Evolutionary conservation across 78 protist species (phyloP).

Genomic region (Chrysochromulina parva): DNA sequence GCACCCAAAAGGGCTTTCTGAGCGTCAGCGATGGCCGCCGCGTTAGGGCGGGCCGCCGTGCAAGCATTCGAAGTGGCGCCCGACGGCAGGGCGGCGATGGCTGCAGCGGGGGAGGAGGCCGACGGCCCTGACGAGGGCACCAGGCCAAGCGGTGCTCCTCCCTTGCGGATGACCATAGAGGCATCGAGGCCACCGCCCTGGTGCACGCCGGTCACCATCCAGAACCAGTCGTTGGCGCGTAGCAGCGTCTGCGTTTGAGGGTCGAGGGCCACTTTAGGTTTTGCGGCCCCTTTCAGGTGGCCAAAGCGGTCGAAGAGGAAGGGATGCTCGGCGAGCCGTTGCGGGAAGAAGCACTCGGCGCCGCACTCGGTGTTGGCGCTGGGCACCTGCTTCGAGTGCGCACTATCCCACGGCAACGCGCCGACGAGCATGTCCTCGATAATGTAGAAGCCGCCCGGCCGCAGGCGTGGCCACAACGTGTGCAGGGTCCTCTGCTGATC

Average conservation of each 20-base stretch:
- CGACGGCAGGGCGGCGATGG: no score
- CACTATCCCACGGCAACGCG: neutral
- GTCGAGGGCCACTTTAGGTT: neutral
- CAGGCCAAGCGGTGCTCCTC: neutral
- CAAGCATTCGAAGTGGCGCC: no score
- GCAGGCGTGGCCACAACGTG: neutral
- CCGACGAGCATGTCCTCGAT: slow-evolving; percentile 8
- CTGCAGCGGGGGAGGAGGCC: no score
- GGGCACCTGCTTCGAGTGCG: slow-evolving; percentile 2
- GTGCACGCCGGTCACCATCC: neutral
- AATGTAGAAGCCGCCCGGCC: slow-evolving; percentile 9
- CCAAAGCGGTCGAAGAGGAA: neutral
- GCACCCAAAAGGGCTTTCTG: no score
- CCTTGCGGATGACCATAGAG: neutral
- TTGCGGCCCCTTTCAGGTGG: neutral
- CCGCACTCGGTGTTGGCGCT: neutral
- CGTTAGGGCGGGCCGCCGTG: no score
- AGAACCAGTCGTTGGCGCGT: neutral
- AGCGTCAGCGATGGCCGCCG: no score
- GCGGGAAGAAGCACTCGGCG: slow-evolving; percentile 19
- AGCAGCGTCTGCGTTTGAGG: neutral
- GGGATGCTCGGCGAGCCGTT: neutral
- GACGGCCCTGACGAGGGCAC: no score
- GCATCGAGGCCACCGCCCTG: neutral
- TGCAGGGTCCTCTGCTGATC: neutral